Conservation (phyloP, 2,329 filamentous ascomycete genomes). For the Ploettnerulaceae sp. region DNA sequence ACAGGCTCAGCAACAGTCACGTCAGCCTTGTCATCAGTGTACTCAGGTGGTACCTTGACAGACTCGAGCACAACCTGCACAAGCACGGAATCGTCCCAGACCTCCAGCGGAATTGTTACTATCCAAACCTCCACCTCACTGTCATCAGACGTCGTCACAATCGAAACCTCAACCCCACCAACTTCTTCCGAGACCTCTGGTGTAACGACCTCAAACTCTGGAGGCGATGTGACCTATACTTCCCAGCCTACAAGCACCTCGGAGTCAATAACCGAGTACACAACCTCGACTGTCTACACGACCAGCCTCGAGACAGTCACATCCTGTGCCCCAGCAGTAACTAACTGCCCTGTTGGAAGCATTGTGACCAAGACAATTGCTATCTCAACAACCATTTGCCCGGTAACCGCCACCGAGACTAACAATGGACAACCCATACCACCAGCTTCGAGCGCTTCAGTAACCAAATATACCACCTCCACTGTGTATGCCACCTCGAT, state of each 20-base stretch:
- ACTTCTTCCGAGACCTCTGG: slow-evolving; percentile 20
- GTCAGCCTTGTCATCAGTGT: too few species aligned
- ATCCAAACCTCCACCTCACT: background rate
- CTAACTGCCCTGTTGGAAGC: slow-evolving; percentile 45
- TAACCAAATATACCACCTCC: slow-evolving; percentile 34
- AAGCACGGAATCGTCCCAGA: background rate
- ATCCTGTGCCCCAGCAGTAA: slow-evolving; percentile 42
- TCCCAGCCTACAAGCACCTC: slow-evolving; percentile 28
- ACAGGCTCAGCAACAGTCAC: background rate
- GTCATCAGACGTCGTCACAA: slow-evolving; percentile 1
- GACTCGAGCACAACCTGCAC: background rate
- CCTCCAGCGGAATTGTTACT: background rate
- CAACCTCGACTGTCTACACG: slow-evolving; percentile 41
- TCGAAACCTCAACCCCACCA: too few species aligned
- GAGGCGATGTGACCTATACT: slow-evolving; percentile 1
- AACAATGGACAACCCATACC: slow-evolving; percentile 4
- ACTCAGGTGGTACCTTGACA: too few species aligned
- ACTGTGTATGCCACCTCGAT: slow-evolving; percentile 48
- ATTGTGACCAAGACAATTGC: slow-evolving; percentile 37
- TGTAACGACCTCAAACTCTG: too few species aligned
- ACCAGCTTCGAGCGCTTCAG: background rate
- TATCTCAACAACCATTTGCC: slow-evolving; percentile 37
- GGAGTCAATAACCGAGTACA: slow-evolving; percentile 2
- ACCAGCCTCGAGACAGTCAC: slow-evolving; percentile 48
- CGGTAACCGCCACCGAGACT: slow-evolving; percentile 33